Base-by-base conservation (phyloP, 2,329 filamentous ascomycete species). In the Aotearoamyces nothofagi region DNA sequence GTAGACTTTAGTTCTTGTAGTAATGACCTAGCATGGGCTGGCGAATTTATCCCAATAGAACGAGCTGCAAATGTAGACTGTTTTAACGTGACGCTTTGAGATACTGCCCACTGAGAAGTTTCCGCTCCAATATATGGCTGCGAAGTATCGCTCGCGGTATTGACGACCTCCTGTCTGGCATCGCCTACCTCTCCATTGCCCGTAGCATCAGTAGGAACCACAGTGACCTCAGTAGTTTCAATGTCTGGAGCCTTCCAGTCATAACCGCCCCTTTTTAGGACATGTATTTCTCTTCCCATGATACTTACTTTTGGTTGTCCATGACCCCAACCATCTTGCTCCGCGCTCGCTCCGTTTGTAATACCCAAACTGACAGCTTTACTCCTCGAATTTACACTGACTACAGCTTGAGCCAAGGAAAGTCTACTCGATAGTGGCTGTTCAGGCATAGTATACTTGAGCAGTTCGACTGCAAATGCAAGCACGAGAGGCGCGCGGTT, bases 391-490 rank as follows among this genome's bases (percentile, higher is more conserved):
- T 87, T 90, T 15, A 73, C 72, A 46, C 80, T 86, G 10, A 92
- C 79, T 1, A 90, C 74, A 1, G 80, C 82, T 51, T 92, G 83
- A 0, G 76, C 80, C 12, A 93, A 57, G 46, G 82, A 92, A 12
- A 92, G 56, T 26, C 81, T 64, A 47, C 81, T 87, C n/a, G 80
- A 90, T 3, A 76, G 61, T 3, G 83, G 83, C 47, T 93, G 84
- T 39, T 80, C 75, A 0, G 83, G 79, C 76, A 86, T 87, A 0
- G 81, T 92, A 46, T 78, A 74, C 25, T 78, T 75, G 26, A 92
- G 49, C 27, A 87, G 48, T 34, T 72, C 68, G 9, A 83, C 67
- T 1, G 78, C 73, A 51, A 92, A 92, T 0, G 82, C 82, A 4
- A 92, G 61, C 2, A 92, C 72, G 2, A 92, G 56, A 1, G 84